Percentiles rank a stretch among this genome's conserved stretches.
Conservation (phyloP, 306 rosid species). For the Mimosa bimucronata region DNA sequence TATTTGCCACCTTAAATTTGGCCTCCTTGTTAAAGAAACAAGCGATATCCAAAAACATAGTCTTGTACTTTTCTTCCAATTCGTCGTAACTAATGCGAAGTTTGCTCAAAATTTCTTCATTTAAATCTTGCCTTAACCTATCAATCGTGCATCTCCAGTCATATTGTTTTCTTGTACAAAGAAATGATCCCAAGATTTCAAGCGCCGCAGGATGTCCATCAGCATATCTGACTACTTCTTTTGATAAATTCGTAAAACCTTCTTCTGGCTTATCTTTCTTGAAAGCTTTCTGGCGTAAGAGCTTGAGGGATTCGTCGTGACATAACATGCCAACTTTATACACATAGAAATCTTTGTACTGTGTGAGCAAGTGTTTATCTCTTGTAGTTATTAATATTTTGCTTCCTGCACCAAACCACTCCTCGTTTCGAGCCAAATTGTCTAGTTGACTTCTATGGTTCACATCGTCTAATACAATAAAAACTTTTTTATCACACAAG, state of each 20-base stretch:
- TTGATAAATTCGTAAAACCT: not conserved
- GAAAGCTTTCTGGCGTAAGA: not conserved
- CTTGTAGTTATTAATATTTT: not conserved
- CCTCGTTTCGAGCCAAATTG: not conserved
- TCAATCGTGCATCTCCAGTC: not conserved
- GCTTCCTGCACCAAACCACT: not conserved
- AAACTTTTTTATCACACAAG: not conserved
- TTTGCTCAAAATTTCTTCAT: not conserved
- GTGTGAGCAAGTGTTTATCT: not conserved
- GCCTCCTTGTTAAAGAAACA: not conserved
- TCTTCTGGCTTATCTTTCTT: not conserved
- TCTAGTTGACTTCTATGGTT: not conserved
- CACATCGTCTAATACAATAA: not conserved
- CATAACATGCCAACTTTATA: not conserved
- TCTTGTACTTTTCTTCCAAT: not conserved
- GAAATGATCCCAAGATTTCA: not conserved
- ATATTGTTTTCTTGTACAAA: not conserved
- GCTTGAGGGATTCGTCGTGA: not conserved
- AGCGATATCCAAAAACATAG: not conserved
- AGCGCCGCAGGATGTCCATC: not conserved
- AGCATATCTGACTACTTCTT: not conserved
- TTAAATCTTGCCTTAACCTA: not conserved
- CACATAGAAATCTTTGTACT: not conserved
- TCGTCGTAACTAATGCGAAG: not conserved
- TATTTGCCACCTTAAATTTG: not conserved